phyloP scores from a whole-genome alignment of 176 grass and related monocot genomes.

The Rhynchospora pubera region DNA sequence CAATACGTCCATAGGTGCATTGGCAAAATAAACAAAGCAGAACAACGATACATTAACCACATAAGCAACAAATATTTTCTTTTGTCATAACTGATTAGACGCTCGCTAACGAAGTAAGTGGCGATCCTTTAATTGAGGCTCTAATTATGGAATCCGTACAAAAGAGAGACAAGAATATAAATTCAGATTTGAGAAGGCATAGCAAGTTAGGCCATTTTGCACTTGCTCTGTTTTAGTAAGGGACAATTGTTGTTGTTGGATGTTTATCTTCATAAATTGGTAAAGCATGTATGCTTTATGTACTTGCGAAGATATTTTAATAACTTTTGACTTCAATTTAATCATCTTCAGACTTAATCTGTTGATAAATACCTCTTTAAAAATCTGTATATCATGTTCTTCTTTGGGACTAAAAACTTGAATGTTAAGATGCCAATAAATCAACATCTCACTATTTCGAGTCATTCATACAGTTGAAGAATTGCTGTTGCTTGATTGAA shows the following conservation, averaged over 20 bases:
- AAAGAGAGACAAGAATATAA: not conserved
- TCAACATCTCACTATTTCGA: not conserved
- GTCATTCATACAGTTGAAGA: not conserved
- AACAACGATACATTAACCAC: not conserved
- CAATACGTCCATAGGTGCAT: not conserved
- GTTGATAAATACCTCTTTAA: not conserved
- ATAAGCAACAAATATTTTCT: not conserved
- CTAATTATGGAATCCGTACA: slow-evolving; percentile 8
- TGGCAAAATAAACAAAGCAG: too few relatives aligned
- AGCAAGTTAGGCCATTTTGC: slow-evolving; percentile 18
- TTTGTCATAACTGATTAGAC: not conserved
- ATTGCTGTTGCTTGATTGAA: slow-evolving; percentile 13
- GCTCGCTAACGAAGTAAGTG: not conserved
- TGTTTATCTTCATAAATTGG: not conserved
- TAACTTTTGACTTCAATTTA: not conserved
- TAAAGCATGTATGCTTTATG: not conserved
- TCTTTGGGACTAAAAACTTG: not conserved
- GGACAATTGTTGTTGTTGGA: not conserved
- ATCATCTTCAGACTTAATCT: not conserved
- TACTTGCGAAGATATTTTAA: not conserved
- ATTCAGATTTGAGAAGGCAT: not conserved
- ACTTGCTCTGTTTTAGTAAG: slow-evolving; percentile 2
- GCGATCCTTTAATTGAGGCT: slow-evolving; percentile 10
- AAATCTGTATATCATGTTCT: not conserved
- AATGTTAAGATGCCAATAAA: not conserved